A percentile compares a stretch with the other conserved stretches of the same genome.
Conservation (phyloP, 257 asterid genomes). For the Anisodus tanguticus region DNA sequence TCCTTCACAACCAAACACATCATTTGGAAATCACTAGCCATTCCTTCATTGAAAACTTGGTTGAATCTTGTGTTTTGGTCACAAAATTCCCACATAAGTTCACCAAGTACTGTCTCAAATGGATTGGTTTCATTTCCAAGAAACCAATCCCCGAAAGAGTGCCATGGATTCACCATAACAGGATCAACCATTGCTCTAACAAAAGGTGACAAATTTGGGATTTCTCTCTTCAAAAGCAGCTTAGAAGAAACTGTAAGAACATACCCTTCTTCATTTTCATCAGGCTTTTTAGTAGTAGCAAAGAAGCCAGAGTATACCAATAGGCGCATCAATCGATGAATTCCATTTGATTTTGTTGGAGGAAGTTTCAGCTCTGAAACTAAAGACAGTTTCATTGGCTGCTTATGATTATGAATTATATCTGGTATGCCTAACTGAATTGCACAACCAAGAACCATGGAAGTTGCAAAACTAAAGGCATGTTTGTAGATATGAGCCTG, state of each 20-base stretch:
- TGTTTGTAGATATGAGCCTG: conserved; percentile 38
- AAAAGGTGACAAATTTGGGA: conserved; percentile 28
- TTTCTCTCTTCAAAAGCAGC: conserved; percentile 25
- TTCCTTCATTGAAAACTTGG: conserved; percentile 39
- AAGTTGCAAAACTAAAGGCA: conserved; percentile 32
- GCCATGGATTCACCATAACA: conserved; percentile 32
- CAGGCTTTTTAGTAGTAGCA: conserved; percentile 6
- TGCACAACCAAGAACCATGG: conserved; percentile 38
- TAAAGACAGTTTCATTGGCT: conserved; percentile 34
- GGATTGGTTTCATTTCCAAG: conserved; percentile 25
- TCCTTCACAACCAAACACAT: conserved; percentile 25
- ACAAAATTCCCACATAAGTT: conserved; percentile 19
- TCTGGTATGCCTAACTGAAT: conserved; percentile 37
- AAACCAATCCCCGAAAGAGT: conserved; percentile 35
- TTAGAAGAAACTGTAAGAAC: conserved; percentile 35
- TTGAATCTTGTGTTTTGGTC: conserved; percentile 29
- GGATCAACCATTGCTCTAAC: neutral
- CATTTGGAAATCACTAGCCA: conserved; percentile 44
- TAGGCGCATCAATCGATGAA: conserved; percentile 37
- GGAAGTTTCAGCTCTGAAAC: conserved; percentile 27
- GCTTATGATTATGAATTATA: conserved; percentile 35
- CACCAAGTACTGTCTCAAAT: conserved; percentile 35
- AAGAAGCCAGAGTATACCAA: conserved; percentile 34
- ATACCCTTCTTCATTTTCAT: conserved; percentile 31
- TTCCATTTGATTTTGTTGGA: conserved; percentile 27